Evolutionary conservation across 768 basidiomycete genomes (phyloP).

Genomic region (Fomitopsis pulvina): DNA sequence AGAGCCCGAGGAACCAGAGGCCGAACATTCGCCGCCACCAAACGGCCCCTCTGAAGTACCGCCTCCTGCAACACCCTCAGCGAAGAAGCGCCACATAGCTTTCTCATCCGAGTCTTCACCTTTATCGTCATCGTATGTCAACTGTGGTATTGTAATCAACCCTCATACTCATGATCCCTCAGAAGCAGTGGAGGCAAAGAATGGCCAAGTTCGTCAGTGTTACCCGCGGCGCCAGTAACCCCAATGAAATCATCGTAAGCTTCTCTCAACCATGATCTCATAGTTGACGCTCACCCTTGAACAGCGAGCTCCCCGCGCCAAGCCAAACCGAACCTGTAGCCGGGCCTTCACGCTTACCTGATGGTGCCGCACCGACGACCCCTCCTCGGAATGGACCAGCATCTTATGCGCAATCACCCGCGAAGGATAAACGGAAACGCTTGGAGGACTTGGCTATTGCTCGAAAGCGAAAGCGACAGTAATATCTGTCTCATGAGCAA

Average conservation of each 20-base stretch:
- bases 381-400: constrained; percentile 6
- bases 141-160: neutral
- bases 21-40: neutral
- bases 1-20: constrained; percentile 1
- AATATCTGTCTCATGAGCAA: neutral
- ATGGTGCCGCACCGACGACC: neutral
- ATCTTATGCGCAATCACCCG: constrained; percentile 26
- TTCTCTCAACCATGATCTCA: too few relatives aligned
- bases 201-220: neutral
- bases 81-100: neutral
- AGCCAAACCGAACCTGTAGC: neutral
- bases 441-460: constrained; percentile 28
- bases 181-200: neutral
- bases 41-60: neutral
- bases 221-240: neutral
- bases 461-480: constrained; percentile 13
- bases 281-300: neutral
- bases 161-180: neutral
- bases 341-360: neutral
- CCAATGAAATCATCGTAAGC: neutral
- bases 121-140: neutral
- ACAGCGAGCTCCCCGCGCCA: neutral
- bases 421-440: constrained; percentile 27
- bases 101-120: constrained; percentile 1
- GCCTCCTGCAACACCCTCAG: neutral